A percentile compares a stretch with the other conserved stretches of the same genome.
Conservation (phyloP, 1,139 yeast genomes). For the Yamadazyma dendronema region DNA sequence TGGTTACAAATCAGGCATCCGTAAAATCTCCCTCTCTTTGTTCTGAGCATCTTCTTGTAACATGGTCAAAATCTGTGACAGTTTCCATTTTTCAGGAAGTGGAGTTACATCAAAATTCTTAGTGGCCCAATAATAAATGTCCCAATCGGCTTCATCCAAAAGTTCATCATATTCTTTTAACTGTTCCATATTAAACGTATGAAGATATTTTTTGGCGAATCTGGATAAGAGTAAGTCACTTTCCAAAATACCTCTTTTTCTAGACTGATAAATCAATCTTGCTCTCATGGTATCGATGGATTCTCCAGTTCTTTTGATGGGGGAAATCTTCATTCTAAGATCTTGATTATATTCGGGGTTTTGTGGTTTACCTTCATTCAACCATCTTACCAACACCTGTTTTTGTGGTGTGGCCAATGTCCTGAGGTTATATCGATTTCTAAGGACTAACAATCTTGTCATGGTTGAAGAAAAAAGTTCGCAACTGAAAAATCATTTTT, state of each 20-base stretch:
- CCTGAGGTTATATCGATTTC: background rate
- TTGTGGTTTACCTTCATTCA: conserved; percentile 46
- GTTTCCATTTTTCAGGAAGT: conserved; percentile 80
- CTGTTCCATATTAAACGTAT: conserved; percentile 58
- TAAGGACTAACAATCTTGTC: background rate
- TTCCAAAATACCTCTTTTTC: conserved; percentile 95
- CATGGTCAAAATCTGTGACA: conserved; percentile 59
- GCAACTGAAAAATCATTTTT: too few species aligned
- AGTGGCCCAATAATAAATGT: conserved; percentile 97
- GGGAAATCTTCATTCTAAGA: conserved; percentile 59
- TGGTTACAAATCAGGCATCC: conserved; percentile 73
- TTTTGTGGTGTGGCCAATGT: background rate
- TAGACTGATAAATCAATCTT: conserved; percentile 81
- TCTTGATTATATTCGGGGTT: conserved; percentile 39
- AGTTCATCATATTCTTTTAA: conserved; percentile 82
- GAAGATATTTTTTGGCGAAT: conserved; percentile 76
- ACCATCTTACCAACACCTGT: conserved; percentile 11
- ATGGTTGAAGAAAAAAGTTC: too few species aligned
- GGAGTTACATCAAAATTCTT: conserved; percentile 77
- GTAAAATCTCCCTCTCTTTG: conserved; percentile 65
- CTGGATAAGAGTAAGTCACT: conserved; percentile 82
- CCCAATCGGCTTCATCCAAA: conserved; percentile 96
- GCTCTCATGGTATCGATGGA: conserved; percentile 76
- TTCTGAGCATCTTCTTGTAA: conserved; percentile 77
- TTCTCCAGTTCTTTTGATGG: conserved; percentile 75